Conservation (phyloP, 192 early-diverging fungal genomes). For the Podila clonocystis region DNA sequence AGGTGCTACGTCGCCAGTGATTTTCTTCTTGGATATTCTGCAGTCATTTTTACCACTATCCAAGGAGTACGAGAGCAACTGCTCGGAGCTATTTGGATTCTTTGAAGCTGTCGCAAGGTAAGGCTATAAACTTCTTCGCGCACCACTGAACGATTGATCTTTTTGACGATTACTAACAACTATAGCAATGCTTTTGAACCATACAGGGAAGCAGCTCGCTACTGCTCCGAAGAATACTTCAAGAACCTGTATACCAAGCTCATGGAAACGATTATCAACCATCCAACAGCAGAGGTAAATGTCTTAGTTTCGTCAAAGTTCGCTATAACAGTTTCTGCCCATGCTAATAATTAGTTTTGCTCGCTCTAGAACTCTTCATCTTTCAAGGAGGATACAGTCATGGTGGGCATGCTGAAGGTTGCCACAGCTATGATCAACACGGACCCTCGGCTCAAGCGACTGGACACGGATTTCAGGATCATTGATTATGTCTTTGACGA, state of each 20-base stretch:
- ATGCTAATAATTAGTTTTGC: neutral
- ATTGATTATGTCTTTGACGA: slow-evolving; percentile 53
- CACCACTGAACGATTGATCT: no score
- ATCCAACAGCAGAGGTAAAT: slow-evolving; percentile 33
- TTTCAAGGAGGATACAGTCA: slow-evolving; percentile 51
- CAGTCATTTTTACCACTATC: slow-evolving; percentile 41
- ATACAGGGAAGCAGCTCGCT: slow-evolving; percentile 23
- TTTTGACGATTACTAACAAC: no score
- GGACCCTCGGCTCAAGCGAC: slow-evolving; percentile 28
- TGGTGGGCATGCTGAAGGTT: slow-evolving; percentile 54
- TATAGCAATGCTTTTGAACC: neutral
- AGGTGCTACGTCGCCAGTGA: slow-evolving; percentile 12
- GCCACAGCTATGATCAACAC: slow-evolving; percentile 46
- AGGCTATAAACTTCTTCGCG: neutral
- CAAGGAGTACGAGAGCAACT: slow-evolving; percentile 44
- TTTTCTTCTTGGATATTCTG: slow-evolving; percentile 44
- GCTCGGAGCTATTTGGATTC: slow-evolving; percentile 41
- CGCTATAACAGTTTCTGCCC: neutral
- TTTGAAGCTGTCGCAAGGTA: slow-evolving; percentile 45
- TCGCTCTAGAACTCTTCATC: slow-evolving; percentile 32
- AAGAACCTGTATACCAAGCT: slow-evolving; percentile 20
- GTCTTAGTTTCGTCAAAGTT: no score
- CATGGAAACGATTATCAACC: slow-evolving; percentile 30
- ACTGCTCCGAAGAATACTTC: slow-evolving; percentile 24
- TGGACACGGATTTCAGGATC: slow-evolving; percentile 18